Evolutionary conservation across 1,284 basidiomycete species (phyloP).

Genomic region (Pseudozyma sp.): DNA sequence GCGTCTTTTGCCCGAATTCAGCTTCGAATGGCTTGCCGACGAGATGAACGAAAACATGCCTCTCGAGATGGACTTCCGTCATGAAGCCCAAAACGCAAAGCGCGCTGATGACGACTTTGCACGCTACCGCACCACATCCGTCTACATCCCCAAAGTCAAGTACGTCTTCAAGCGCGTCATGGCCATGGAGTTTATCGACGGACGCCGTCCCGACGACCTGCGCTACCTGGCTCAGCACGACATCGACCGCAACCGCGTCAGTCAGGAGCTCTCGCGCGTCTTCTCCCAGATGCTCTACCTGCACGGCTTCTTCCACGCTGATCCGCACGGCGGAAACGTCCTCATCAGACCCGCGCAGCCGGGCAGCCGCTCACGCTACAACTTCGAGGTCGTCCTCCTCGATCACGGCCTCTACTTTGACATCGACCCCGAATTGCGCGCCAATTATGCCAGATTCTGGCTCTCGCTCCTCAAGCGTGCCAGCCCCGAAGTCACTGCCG

Average conservation of each 20-base stretch:
- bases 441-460: constrained; percentile 68
- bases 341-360: constrained; percentile 75
- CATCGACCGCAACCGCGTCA: constrained; percentile 94
- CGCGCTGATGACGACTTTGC: constrained; percentile 80
- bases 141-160: constrained; percentile 91
- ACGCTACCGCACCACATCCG: constrained; percentile 71
- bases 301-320: constrained; percentile 76
- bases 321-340: constrained; percentile 78
- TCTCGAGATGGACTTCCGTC: constrained; percentile 91
- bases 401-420: constrained; percentile 68
- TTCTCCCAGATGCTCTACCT: constrained; percentile 97
- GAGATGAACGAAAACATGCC: constrained; percentile 77
- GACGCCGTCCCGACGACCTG: constrained; percentile 89
- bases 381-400: constrained; percentile 67
- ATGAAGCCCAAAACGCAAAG: constrained; percentile 88
- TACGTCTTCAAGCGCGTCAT: constrained; percentile 86
- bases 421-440: constrained; percentile 63
- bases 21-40: constrained; percentile 72
- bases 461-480: constrained; percentile 61
- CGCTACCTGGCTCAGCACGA: constrained; percentile 82
- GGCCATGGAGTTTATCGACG: constrained; percentile 90
- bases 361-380: constrained; percentile 61
- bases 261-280: constrained; percentile 79
- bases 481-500: constrained; percentile 57
- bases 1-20: constrained; percentile 80